Conservation (phyloP, 1,284 basidiomycete species). For the Ganoderma lucidum region DNA sequence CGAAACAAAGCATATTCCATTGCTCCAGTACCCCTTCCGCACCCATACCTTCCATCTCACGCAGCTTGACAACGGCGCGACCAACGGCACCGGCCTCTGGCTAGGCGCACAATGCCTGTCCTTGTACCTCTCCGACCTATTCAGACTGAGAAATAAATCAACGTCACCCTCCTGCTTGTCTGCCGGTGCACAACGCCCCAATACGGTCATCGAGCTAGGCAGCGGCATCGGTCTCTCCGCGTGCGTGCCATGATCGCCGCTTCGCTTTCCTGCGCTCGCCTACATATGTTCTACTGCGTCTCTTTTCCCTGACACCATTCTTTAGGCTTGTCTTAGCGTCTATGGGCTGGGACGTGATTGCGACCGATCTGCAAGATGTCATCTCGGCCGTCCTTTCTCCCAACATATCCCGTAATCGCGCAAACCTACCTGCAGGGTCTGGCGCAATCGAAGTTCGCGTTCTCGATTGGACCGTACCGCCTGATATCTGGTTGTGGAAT, state of each 20-base stretch:
- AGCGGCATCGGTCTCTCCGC: constrained; percentile 84
- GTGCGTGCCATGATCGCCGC: constrained; percentile 52
- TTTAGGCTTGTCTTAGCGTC: constrained; percentile 71
- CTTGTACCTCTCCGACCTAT: constrained; percentile 59
- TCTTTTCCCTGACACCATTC: constrained; percentile 23
- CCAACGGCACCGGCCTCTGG: constrained; percentile 92
- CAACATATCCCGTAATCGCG: constrained; percentile 68
- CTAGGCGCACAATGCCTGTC: constrained; percentile 82
- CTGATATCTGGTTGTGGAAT: constrained; percentile 64
- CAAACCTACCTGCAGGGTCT: constrained; percentile 47
- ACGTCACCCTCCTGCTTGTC: constrained; percentile 27
- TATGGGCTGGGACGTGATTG: constrained; percentile 79
- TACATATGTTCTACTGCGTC: constrained; percentile 14
- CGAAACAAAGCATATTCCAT: constrained; percentile 70
- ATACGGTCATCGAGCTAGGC: constrained; percentile 78
- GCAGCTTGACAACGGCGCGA: constrained; percentile 66
- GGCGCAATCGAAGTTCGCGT: constrained; percentile 59
- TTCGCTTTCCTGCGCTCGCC: constrained; percentile 12
- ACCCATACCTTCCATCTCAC: constrained; percentile 52
- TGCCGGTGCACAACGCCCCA: constrained; percentile 41
- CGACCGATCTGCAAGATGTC: constrained; percentile 82
- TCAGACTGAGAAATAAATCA: constrained; percentile 36
- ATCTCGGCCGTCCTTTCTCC: constrained; percentile 69
- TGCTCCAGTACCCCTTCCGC: constrained; percentile 58
- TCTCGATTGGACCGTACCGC: constrained; percentile 70